Base-by-base conservation (phyloP, 345 rosid species). In the Eucalyptus camaldulensis region DNA sequence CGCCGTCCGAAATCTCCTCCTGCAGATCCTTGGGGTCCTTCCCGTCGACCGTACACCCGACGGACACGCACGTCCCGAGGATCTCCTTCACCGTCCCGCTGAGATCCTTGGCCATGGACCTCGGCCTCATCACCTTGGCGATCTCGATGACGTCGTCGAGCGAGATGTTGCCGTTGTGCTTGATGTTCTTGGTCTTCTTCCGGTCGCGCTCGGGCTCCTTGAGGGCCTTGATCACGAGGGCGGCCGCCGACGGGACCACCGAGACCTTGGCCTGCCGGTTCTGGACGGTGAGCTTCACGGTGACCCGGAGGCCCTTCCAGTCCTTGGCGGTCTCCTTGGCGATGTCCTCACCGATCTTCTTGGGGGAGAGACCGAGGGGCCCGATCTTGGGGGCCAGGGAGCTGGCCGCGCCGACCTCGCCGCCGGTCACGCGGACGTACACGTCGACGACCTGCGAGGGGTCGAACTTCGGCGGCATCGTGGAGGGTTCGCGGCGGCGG, bases 291-390 rank as follows among this genome's bases (percentile, higher is more conserved):
- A 88, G 88, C 90, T 88, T 90, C 69, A 90, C 92, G 37, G 90
- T 90, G 62, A 90, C 92, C n/a, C 90, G 89, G 49, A 90, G 90
- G 60, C 92, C 92, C 92, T 90, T 90, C 92, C 92, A 90, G 88
- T 90, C 92, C 87, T 90, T 90, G 86, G 88, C 89, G 54, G 92
- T 90, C 90, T 90, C 92, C 90, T 90, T 88, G 85, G 92, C 92
- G 89, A 90, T 90, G 86, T 90, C 91, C 62, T 90, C 91, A 0
- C 91, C 91, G 87, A 90, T 90, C 91, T 90, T 90, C 88, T 90
- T 90, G 0, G 91, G 91, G 86, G 91, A 90, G 27, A 90, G 89
- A 0, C 91, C 90, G 62, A 90, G 91, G 37, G 90, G 91, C 7
- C 91, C 91, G 88, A 90, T 88, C 91, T 90, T 90, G 17, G 91